Evolutionary conservation across 257 asterid genomes (phyloP), one percentile per base, ranked within the genome.

Genomic region (Misopates orontium): DNA sequence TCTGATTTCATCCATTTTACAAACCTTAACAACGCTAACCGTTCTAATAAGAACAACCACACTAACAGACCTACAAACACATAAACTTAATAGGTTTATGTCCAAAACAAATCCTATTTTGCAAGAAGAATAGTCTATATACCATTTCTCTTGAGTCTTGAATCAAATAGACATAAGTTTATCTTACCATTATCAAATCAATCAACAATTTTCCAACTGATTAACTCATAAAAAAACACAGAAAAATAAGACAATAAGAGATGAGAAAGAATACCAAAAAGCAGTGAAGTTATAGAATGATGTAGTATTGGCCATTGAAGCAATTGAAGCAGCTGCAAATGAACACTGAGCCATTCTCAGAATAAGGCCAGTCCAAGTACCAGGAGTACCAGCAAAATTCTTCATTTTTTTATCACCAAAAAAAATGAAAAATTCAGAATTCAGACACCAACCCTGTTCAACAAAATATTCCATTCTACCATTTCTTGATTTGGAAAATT

Each of bases 371-470:
- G 80, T 77, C 64, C 75, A 24, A 57, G 84, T 83, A 14, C 89
- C 89, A 31, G 89, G 89, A 60, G 77, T 64, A 57, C 89, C 89
- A 56, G 84, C 80, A 59, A 83, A 75, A 71, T 69, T 77, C 74
- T 80, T 80, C 88, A 83, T 83, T 68, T 1, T 36, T 45, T 47
- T 45, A n/a, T 62, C 68, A 49, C 45, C 12, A 36, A 4, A 36
- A 62, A 50, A 51, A 18, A 16, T 10, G 8, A n/a, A 50, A 45
- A 52, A 3, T 16, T 23, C 56, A 73, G 23, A 55, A 45, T 39
- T 28, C 18, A 60, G 40, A 39, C 69, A 51, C 17, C 67, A 10
- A 21, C 41, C 47, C 14, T 50, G 4, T 32, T 47, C 54, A 55
- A 24, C 40, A 62, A 62, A 49, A 23, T 25, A 67, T 14, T 11